phyloP scores from a whole-genome alignment of 495 filamentous ascomycete genomes.

The Achaetomiella virescens region DNA sequence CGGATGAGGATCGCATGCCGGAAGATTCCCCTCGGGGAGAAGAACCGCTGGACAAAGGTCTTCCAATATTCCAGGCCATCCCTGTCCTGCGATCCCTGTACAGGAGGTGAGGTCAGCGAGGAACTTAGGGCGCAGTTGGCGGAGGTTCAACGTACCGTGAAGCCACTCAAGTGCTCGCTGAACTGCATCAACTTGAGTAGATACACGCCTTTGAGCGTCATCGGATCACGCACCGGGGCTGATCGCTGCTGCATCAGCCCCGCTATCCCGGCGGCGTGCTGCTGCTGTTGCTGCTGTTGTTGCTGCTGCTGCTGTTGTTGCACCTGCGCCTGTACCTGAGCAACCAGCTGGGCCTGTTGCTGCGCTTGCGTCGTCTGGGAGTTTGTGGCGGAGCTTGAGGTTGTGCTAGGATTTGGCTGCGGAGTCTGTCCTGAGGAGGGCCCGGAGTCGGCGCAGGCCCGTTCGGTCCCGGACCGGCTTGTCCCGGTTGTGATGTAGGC shows the following conservation, averaged over 20 bases:
- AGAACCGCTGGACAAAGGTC: slow-evolving; percentile 67
- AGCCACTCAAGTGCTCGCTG: slow-evolving; percentile 62
- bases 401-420: slow-evolving; percentile 32
- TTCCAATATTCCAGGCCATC: slow-evolving; percentile 68
- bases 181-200: slow-evolving; percentile 63
- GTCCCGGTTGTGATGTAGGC: slow-evolving; percentile 43
- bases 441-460: slow-evolving; percentile 28
- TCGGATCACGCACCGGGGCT: slow-evolving; percentile 43
- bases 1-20: slow-evolving; percentile 52
- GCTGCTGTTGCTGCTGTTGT: slow-evolving; percentile 29
- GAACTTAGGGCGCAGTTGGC: neutral
- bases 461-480: slow-evolving; percentile 24
- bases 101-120: slow-evolving; percentile 10
- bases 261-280: slow-evolving; percentile 20
- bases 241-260: slow-evolving; percentile 42
- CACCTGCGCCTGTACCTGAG: slow-evolving; percentile 14
- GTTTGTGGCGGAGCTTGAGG: slow-evolving; percentile 40
- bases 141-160: slow-evolving; percentile 43
- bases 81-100: slow-evolving; percentile 48
- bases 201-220: slow-evolving; percentile 52
- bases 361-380: slow-evolving; percentile 49
- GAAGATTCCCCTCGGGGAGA: slow-evolving; percentile 63
- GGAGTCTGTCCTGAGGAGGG: slow-evolving; percentile 27
- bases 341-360: slow-evolving; percentile 42
- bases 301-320: slow-evolving; percentile 30